phyloP scores from a whole-genome alignment of 805 yeast genomes.

The Candida patagonica region DNA sequence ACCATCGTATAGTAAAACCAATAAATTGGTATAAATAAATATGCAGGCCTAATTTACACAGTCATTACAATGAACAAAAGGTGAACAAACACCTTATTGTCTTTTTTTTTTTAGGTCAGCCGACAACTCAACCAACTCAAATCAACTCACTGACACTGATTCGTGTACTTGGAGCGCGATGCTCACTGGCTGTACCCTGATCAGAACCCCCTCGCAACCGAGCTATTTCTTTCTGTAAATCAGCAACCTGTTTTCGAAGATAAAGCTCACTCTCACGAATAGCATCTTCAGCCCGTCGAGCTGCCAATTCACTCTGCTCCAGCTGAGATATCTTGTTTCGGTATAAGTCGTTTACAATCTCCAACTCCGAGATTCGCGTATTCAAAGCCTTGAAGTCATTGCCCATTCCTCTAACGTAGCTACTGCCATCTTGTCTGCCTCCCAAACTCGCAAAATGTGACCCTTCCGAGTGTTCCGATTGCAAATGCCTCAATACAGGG shows the following conservation, averaged over 20 bases:
- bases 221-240: conserved; percentile 8
- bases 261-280: conserved; percentile 15
- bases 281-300: conserved; percentile 20
- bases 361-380: conserved; percentile 82
- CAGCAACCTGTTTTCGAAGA: conserved; percentile 14
- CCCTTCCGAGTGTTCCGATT: not conserved
- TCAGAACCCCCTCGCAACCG: not conserved
- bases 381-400: conserved; percentile 30
- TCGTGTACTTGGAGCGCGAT: not conserved
- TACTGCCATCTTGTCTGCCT: not conserved
- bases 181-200: not conserved
- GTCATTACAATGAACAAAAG: too few relatives aligned
- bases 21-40: too few relatives aligned
- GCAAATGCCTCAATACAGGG: conserved; percentile 10
- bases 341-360: conserved; percentile 81
- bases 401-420: conserved; percentile 1
- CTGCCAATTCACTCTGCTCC: conserved; percentile 40
- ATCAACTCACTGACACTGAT: conserved; percentile 2
- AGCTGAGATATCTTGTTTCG: conserved; percentile 75
- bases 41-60: too few relatives aligned
- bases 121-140: not conserved
- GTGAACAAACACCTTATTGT: too few relatives aligned
- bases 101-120: too few relatives aligned
- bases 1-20: too few relatives aligned
- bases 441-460: not conserved